Percentiles rank a stretch among this genome's conserved stretches.
phyloP scores from a whole-genome alignment of 768 basidiomycete genomes.

The Podaxis sp. region DNA sequence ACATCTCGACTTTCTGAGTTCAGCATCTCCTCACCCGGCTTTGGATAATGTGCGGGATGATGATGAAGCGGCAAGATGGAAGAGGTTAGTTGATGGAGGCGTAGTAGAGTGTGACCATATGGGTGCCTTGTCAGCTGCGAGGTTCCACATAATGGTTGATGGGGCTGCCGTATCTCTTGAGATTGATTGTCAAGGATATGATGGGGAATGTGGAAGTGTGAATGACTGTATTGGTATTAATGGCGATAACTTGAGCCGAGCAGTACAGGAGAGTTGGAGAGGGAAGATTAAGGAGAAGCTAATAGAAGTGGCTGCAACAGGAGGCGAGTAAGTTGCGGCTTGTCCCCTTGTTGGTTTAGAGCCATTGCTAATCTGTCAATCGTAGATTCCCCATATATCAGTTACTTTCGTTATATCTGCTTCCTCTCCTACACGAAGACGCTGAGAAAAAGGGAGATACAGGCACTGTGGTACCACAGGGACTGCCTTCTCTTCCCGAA shows the following conservation, averaged over 20 bases:
- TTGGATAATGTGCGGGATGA: not conserved
- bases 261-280: constrained; percentile 52
- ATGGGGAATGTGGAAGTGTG: constrained; percentile 10
- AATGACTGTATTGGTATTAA: constrained; percentile 30
- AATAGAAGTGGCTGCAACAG: constrained; percentile 34
- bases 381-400: constrained; percentile 63
- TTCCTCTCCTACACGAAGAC: constrained; percentile 54
- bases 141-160: constrained; percentile 14
- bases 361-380: not conserved
- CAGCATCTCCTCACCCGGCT: not conserved
- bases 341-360: not conserved
- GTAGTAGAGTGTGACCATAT: not conserved
- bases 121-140: constrained; percentile 15
- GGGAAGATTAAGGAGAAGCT: constrained; percentile 35
- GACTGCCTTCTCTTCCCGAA: constrained; percentile 9
- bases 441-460: constrained; percentile 9
- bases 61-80: constrained; percentile 14
- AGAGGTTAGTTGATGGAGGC: not conserved
- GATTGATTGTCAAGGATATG: constrained; percentile 14
- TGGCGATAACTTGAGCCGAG: constrained; percentile 45
- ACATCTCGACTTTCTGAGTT: constrained; percentile 41
- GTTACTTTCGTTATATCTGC: constrained; percentile 53
- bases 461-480: not conserved
- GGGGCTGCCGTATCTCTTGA: constrained; percentile 12
- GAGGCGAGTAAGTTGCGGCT: constrained; percentile 27